Base-by-base conservation (phyloP, 2,329 filamentous ascomycete genomes). In the Pseudomassariella vexata region DNA sequence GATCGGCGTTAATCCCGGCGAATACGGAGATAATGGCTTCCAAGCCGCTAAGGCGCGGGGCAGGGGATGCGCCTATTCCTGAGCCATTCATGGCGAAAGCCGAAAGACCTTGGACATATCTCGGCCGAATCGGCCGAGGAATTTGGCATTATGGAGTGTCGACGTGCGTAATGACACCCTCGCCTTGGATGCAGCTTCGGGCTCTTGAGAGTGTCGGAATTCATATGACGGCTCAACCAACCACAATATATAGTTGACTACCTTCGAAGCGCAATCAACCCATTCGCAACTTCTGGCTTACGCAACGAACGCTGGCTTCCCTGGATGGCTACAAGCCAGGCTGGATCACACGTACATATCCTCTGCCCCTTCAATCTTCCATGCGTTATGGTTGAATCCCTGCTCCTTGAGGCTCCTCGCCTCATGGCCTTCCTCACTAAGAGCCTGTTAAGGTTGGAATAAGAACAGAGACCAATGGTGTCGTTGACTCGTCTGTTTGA, bases 391-490 rank as follows among this genome's bases (percentile, higher is more conserved):
- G 16, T 60, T 53, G 24, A 65, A 65, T 0, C 61, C 60, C 5
- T 65, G 44, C 25, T 62, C 46, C 31, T 57, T 47, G 10, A 65
- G 36, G 9, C 41, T 55, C 31, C 38, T 56, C 3, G 65, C 38
- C 27, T 57, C 42, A 9, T 52, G 47, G 12, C 58, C 49, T 32
- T 45, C 45, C 5, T 56, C 54, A 0, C 62, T 61, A 11, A 61
- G 41, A 1, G 47, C 52, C 3, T 59, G 46, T 6, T 52, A 56
- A 3, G 61, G 55, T 84, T 85, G 39, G 82, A 68, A 49, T 85
- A 86, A 2, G 82, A 85, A 46, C 78, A 82, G 50, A 83, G 85
- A 4, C 85, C 52, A 4, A 85, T 57, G 0, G 69, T 65, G 44
- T 85, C 80, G 20, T 85, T 59, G 3, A 59, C 53, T 2, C 30